phyloP scores from a whole-genome alignment of 2,329 filamentous ascomycete species.

The Raffaelea arxii region DNA sequence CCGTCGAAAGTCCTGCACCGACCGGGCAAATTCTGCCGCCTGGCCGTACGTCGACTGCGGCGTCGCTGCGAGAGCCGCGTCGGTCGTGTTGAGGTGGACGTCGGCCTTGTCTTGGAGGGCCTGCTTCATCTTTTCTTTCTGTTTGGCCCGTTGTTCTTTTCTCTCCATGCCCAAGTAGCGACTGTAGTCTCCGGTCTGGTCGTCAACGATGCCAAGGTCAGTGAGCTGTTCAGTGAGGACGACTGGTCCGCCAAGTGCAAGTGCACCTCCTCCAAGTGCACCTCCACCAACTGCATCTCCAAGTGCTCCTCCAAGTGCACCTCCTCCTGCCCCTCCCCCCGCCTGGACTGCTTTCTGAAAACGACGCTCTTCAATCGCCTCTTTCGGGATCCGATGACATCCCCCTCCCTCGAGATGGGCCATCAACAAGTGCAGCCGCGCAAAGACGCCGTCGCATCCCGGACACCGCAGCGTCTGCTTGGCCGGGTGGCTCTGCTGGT shows the following conservation, averaged over 20 bases:
- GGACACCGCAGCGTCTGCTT: slow-evolving; percentile 35
- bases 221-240: not conserved
- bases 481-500: slow-evolving; percentile 28
- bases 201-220: slow-evolving; percentile 8
- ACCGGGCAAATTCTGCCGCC: not conserved
- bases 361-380: slow-evolving; percentile 4
- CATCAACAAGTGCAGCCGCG: slow-evolving; percentile 27
- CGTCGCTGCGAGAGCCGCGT: not conserved
- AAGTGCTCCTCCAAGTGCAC: too few relatives aligned
- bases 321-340: slow-evolving; percentile 22
- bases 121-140: slow-evolving; percentile 1
- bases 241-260: not conserved
- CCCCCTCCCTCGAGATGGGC: slow-evolving; percentile 33
- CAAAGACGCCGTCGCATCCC: slow-evolving; percentile 31
- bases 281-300: too few relatives aligned
- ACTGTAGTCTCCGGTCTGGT: slow-evolving; percentile 9
- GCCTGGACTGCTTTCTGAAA: slow-evolving; percentile 22
- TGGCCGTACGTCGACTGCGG: not conserved
- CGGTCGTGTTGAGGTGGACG: not conserved
- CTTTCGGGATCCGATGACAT: slow-evolving; percentile 25
- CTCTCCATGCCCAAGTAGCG: slow-evolving; percentile 13
- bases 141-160: too few relatives aligned
- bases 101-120: not conserved
- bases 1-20: slow-evolving; percentile 11
- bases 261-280: too few relatives aligned